A percentile compares a stretch with the other conserved stretches of the same genome.
These are phyloP conservation scores for Ballota nigra DNA, from an alignment of 257 asterid species.

Conservation along the genomic window DNA sequence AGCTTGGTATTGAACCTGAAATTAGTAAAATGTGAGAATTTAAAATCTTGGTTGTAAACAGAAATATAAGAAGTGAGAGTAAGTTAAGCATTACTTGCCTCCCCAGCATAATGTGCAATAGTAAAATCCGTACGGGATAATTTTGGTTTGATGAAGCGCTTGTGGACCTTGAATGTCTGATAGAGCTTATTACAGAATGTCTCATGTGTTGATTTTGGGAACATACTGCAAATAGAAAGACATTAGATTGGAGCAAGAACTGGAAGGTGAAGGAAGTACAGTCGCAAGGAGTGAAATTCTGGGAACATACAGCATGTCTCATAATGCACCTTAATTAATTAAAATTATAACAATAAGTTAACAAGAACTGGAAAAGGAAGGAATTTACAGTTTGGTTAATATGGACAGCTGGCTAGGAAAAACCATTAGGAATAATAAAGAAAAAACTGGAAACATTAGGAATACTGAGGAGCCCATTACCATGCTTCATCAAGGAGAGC, in stretches of 20 bases:
- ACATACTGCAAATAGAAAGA: constrained; percentile 69
- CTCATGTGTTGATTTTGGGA: constrained; percentile 96
- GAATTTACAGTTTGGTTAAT: constrained; percentile 8
- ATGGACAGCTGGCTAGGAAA: constrained; percentile 19
- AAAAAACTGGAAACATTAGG: constrained; percentile 7
- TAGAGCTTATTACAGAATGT: constrained; percentile 93
- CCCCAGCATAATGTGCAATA: constrained; percentile 94
- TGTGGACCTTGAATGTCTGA: constrained; percentile 85
- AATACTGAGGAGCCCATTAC: constrained; percentile 36
- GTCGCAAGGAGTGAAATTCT: constrained; percentile 8
- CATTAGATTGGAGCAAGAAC: constrained; percentile 35
- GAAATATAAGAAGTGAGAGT: constrained; percentile 12
- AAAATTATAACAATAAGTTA: constrained; percentile 14
- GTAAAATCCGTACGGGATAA: constrained; percentile 92
- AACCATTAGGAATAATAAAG: constrained; percentile 5
- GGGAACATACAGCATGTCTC: no score
- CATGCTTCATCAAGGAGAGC: constrained; percentile 99
- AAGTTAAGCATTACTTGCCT: constrained; percentile 51
- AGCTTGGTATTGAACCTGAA: constrained; percentile 91
- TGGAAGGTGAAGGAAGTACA: constrained; percentile 33
- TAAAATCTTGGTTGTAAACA: constrained; percentile 18
- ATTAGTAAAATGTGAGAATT: constrained; percentile 29
- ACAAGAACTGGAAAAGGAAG: constrained; percentile 2
- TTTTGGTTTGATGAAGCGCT: constrained; percentile 96
- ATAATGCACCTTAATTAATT: constrained; percentile 2